Base-by-base conservation (phyloP, 192 early-diverging fungal genomes). In the Gamsiella multidivaricata region DNA sequence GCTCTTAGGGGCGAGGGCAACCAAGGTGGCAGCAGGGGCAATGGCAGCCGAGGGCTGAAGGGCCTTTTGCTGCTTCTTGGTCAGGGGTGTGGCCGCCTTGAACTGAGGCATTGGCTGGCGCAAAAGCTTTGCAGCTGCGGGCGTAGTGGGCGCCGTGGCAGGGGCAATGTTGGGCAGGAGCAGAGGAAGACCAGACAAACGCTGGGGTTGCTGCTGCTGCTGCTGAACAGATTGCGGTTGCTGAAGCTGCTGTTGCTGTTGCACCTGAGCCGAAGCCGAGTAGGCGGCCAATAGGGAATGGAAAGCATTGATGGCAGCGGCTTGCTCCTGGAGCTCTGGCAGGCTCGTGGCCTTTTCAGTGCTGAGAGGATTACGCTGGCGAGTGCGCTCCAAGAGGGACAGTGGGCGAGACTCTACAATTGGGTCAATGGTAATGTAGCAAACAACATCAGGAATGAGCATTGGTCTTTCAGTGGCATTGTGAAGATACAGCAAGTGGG, bases 61-160 rank as follows among this genome's bases (percentile, higher is more conserved):
- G 12, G 65, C 42, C 59, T 68, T 78, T 28, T 41, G 41, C 20
- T 54, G 53, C 54, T 69, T 78, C 65, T 67, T 68, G 28, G 50
- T 43, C 36, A 33, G 23, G 51, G 32, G 2, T 22, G 43, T 26
- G 64, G 50, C 58, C 26, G 74, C 65, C 65, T 78, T 78, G 74
- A 69, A 78, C 74, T 68, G 74, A 25, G 74, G 65, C 74, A 69
- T 47, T n/a, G 65, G 52, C 74, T 78, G 74, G 50, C 74, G 74
- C 74, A 78, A 78, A 64, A 78, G 74, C 74, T 78, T 78, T 46
- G 74, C 74, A 78, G 74, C 74, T 78, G 74, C 74, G 74, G 74
- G 74, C 74, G 74, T 78, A 78, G 74, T 78, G 74, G 74, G 74
- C 74, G 74, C 74, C 74, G 74, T 78, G 74, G 74, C 74, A 78